These are phyloP conservation scores for Cladosporium sp. DNA, from an alignment of 2,329 filamentous ascomycete species.

Conservation along the genomic window DNA sequence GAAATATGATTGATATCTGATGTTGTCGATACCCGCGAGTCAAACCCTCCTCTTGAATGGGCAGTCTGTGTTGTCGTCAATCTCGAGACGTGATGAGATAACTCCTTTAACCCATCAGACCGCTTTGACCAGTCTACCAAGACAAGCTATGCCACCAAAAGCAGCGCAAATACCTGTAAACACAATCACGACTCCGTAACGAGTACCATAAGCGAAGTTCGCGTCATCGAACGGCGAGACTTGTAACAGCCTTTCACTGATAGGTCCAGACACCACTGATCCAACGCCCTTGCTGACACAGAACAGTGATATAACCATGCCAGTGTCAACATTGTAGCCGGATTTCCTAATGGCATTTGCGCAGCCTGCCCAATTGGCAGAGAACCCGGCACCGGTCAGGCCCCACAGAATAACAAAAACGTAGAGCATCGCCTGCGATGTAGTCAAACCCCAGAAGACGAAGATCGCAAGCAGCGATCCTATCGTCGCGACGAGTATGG, in stretches of 20 bases:
- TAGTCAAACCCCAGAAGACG: constrained; percentile 45
- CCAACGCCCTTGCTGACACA: constrained; percentile 14
- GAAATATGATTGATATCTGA: too few species aligned
- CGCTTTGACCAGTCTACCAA: constrained; percentile 4
- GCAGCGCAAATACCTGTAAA: constrained; percentile 4
- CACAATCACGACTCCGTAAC: constrained; percentile 10
- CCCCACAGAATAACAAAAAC: constrained; percentile 42
- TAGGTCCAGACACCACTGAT: constrained; percentile 10
- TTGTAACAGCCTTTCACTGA: constrained; percentile 12
- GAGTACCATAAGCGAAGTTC: constrained; percentile 12
- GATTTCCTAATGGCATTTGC: constrained; percentile 20
- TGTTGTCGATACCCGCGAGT: too few species aligned
- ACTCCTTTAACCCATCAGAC: background rate
- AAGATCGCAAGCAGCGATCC: constrained; percentile 37
- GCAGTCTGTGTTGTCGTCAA: too few species aligned
- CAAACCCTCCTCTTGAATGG: too few species aligned
- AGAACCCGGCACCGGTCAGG: constrained; percentile 37
- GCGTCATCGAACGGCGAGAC: background rate
- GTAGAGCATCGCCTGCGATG: constrained; percentile 38
- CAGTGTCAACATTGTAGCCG: constrained; percentile 14
- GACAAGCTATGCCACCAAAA: constrained; percentile 8
- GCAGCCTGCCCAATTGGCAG: constrained; percentile 32
- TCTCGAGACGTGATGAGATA: background rate
- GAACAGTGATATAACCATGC: constrained; percentile 14
- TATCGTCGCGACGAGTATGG: constrained; percentile 35